phyloP scores from a whole-genome alignment of 306 rosid species.

The Cicer pinnatifidum region DNA sequence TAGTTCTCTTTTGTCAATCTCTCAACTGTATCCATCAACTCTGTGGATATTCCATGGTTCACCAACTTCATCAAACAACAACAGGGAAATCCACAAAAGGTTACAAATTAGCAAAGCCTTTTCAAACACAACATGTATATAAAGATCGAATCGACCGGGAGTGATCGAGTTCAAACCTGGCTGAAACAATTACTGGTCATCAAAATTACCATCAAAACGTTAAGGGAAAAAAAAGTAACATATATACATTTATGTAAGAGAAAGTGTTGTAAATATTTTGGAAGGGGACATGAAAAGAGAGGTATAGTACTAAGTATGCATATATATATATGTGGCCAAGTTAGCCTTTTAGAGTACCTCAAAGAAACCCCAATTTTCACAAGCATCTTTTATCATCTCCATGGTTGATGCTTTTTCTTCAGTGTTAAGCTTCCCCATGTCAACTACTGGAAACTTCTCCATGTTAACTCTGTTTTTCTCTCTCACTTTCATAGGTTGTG shows the following conservation, averaged over 20 bases:
- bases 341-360: constrained; percentile 52
- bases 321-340: neutral
- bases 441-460: constrained; percentile 69
- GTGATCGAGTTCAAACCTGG: too few species aligned
- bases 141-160: too few species aligned
- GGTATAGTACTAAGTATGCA: neutral
- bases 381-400: constrained; percentile 67
- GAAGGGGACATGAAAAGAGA: neutral
- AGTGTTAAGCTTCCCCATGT: constrained; percentile 68
- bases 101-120: neutral
- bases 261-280: neutral
- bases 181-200: too few species aligned
- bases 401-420: constrained; percentile 59
- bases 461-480: constrained; percentile 29
- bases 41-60: constrained; percentile 77
- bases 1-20: constrained; percentile 79
- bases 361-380: constrained; percentile 89
- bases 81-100: neutral
- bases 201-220: too few species aligned
- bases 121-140: neutral
- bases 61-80: constrained; percentile 50
- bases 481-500: constrained; percentile 29
- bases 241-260: neutral
- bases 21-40: constrained; percentile 78
- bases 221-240: too few species aligned